phyloP scores from a whole-genome alignment of 441 rosid genomes.

The Gossypium laxum region DNA sequence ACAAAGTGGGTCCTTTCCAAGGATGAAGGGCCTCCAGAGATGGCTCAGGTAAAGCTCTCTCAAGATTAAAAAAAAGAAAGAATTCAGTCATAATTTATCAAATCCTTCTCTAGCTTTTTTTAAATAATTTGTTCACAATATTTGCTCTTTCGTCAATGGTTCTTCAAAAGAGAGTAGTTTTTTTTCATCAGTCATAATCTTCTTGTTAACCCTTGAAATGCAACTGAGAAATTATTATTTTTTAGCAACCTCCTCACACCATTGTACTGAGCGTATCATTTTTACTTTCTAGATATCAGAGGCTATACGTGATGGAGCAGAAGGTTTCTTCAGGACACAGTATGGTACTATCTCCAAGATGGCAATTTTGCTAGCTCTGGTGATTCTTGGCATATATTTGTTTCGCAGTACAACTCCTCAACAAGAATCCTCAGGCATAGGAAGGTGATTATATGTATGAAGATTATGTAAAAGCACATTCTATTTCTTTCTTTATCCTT shows the following conservation, averaged over 20 bases:
- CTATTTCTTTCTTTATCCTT: neutral
- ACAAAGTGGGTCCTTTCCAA: slow-evolving; percentile 90
- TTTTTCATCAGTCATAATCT: neutral
- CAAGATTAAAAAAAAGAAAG: neutral
- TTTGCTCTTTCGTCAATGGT: no score
- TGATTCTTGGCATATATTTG: slow-evolving; percentile 73
- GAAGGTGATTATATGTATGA: slow-evolving; percentile 48
- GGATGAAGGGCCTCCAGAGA: slow-evolving; percentile 99
- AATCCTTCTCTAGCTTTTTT: neutral
- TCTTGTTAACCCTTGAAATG: neutral
- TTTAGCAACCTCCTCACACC: slow-evolving; percentile 7
- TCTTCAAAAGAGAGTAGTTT: neutral
- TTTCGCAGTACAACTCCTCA: slow-evolving; percentile 80
- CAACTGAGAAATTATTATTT: neutral
- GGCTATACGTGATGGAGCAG: slow-evolving; percentile 98
- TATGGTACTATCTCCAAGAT: slow-evolving; percentile 90
- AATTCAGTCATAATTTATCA: neutral
- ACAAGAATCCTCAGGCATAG: slow-evolving; percentile 89
- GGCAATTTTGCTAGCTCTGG: slow-evolving; percentile 76
- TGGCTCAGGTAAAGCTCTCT: slow-evolving; percentile 59
- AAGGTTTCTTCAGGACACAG: slow-evolving; percentile 94
- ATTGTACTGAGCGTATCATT: slow-evolving; percentile 25
- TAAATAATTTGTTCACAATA: neutral
- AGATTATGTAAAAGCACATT: neutral
- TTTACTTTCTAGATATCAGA: slow-evolving; percentile 72